These are phyloP conservation scores for Cryphonectria radicalis DNA, from an alignment of 2,329 filamentous ascomycete species.

Conservation along the genomic window DNA sequence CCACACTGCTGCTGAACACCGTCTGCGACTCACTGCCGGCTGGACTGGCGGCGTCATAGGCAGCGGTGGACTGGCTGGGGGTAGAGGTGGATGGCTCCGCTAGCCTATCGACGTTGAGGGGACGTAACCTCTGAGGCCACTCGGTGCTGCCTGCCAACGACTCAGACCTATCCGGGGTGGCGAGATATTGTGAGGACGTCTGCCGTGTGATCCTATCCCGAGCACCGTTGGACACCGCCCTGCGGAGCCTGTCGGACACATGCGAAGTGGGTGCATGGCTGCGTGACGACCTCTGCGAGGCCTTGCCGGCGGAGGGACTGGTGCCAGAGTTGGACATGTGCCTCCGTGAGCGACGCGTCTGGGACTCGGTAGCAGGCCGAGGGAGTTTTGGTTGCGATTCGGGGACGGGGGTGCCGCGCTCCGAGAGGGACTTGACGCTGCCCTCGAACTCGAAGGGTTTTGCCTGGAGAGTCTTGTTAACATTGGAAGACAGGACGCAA, in stretches of 20 bases:
- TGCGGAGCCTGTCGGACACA: slow-evolving; percentile 46
- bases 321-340: slow-evolving; percentile 41
- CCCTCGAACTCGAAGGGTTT: slow-evolving; percentile 28
- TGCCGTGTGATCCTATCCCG: slow-evolving; percentile 35
- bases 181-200: slow-evolving; percentile 45
- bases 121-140: slow-evolving; percentile 46
- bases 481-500: background rate
- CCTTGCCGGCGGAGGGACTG: slow-evolving; percentile 39
- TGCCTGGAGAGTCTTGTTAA: slow-evolving; percentile 10
- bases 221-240: slow-evolving; percentile 40
- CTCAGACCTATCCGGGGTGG: slow-evolving; percentile 64
- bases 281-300: slow-evolving; percentile 38
- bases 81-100: slow-evolving; percentile 51
- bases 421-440: slow-evolving; percentile 38
- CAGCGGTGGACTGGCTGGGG: slow-evolving; percentile 43
- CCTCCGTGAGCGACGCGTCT: slow-evolving; percentile 40
- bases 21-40: slow-evolving; percentile 60
- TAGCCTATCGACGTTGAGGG: slow-evolving; percentile 46
- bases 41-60: slow-evolving; percentile 56
- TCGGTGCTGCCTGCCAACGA: slow-evolving; percentile 38
- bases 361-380: slow-evolving; percentile 35
- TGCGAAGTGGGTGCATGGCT: slow-evolving; percentile 36
- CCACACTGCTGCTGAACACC: slow-evolving; percentile 65
- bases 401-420: slow-evolving; percentile 39
- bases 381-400: slow-evolving; percentile 35